phyloP scores from a whole-genome alignment of 2,329 filamentous ascomycete species.

The Sclerotinia trifoliorum region DNA sequence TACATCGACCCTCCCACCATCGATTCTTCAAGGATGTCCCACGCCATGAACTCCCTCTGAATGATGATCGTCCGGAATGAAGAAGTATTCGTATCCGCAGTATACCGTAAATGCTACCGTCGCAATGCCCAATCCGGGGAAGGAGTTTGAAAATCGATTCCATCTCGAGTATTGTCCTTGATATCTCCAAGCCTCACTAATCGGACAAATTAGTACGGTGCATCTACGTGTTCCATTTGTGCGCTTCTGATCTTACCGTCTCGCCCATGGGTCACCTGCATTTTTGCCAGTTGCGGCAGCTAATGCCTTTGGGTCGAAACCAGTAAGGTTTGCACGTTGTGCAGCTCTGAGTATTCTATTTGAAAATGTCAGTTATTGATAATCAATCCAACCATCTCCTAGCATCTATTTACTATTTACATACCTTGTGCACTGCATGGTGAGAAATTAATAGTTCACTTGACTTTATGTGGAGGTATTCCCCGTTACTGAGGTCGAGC shows the following conservation, averaged over 20 bases:
- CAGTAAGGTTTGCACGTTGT: slow-evolving; percentile 71
- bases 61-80: slow-evolving; percentile 71
- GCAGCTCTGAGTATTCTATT: slow-evolving; percentile 40
- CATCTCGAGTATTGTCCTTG: slow-evolving; percentile 80
- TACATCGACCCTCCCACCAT: slow-evolving; percentile 38
- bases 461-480: not conserved
- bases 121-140: slow-evolving; percentile 91
- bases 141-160: slow-evolving; percentile 82
- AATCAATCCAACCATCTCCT: no score
- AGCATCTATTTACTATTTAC: no score
- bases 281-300: slow-evolving; percentile 65
- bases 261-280: slow-evolving; percentile 65
- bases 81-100: slow-evolving; percentile 85
- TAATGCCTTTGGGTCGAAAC: slow-evolving; percentile 84
- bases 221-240: not conserved
- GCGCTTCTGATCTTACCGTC: slow-evolving; percentile 50
- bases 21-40: slow-evolving; percentile 53
- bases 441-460: slow-evolving; percentile 24
- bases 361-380: slow-evolving; percentile 26
- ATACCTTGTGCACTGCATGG: slow-evolving; percentile 39
- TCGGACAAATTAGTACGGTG: slow-evolving; percentile 50
- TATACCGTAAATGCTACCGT: slow-evolving; percentile 88
- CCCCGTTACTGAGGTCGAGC: slow-evolving; percentile 5
- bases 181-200: slow-evolving; percentile 94
- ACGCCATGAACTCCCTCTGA: slow-evolving; percentile 52